phyloP scores from a whole-genome alignment of 2,329 filamentous ascomycete species.

The Paecilomyces fulvus region DNA sequence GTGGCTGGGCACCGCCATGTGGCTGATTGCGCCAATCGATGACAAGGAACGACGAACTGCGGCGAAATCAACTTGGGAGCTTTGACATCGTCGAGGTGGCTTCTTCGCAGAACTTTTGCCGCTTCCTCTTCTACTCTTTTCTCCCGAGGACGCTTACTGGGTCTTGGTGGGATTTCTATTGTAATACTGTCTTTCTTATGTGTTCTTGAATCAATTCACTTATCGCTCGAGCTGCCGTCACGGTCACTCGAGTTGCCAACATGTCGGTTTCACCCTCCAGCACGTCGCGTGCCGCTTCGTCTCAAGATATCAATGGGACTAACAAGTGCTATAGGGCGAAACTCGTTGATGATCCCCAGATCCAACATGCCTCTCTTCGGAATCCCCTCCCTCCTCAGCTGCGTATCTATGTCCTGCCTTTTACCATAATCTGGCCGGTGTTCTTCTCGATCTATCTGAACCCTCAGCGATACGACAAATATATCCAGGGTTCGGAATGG shows the following conservation, averaged over 20 bases:
- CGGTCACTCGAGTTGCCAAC: slow-evolving; percentile 24
- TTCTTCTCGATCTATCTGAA: slow-evolving; percentile 85
- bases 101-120: slow-evolving; percentile 10
- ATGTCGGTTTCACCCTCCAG: slow-evolving; percentile 18
- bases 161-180: slow-evolving; percentile 6
- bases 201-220: slow-evolving; percentile 4
- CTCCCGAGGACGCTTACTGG: slow-evolving; percentile 10
- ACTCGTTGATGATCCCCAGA: slow-evolving; percentile 87
- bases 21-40: slow-evolving; percentile 10
- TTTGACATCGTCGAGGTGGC: slow-evolving; percentile 20
- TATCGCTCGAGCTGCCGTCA: slow-evolving; percentile 16
- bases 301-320: slow-evolving; percentile 3
- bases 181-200: slow-evolving; percentile 15
- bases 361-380: slow-evolving; percentile 78
- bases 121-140: slow-evolving; percentile 1
- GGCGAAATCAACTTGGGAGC: slow-evolving; percentile 14
- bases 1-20: background rate
- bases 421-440: slow-evolving; percentile 80
- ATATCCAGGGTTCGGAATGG: slow-evolving; percentile 94
- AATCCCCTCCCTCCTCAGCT: slow-evolving; percentile 73
- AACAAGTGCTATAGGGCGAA: slow-evolving; percentile 50
- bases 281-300: slow-evolving; percentile 5
- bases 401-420: slow-evolving; percentile 90
- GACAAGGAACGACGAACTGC: slow-evolving; percentile 4
- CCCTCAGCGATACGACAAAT: slow-evolving; percentile 73